Evolutionary conservation across 768 basidiomycete genomes (phyloP).

Genomic region (Mycena leptocephala): DNA sequence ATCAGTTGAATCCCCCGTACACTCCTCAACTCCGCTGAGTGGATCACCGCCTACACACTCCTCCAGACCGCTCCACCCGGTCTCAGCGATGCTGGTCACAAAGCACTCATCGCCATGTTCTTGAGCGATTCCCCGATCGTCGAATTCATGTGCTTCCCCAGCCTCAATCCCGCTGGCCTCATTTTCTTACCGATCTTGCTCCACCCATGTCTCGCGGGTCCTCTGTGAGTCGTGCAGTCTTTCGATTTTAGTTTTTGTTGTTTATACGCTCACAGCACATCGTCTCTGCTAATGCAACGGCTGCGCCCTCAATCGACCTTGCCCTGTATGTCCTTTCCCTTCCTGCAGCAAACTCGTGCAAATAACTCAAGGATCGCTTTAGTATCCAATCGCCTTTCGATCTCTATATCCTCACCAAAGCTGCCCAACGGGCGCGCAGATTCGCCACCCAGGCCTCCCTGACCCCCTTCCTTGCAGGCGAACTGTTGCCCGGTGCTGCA

Average conservation of each 20-base stretch:
- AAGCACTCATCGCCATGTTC: not conserved
- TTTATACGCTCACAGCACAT: not conserved
- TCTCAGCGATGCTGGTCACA: not conserved
- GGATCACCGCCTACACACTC: not conserved
- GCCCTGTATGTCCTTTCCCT: conserved; percentile 1
- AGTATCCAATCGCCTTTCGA: not conserved
- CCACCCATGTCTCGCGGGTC: conserved; percentile 6
- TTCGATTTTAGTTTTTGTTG: not conserved
- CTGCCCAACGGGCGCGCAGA: not conserved
- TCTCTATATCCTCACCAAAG: not conserved
- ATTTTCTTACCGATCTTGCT: not conserved
- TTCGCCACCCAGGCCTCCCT: not conserved
- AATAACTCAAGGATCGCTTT: not conserved
- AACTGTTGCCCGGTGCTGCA: not conserved
- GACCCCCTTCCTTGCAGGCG: not conserved
- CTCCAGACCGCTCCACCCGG: not conserved
- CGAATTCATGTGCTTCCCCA: conserved; percentile 11
- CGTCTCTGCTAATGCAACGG: not conserved
- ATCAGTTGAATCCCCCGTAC: not conserved
- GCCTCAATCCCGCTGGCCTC: not conserved
- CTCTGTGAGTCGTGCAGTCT: not conserved
- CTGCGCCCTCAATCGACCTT: not conserved
- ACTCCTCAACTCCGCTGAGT: not conserved
- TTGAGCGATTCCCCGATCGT: not conserved
- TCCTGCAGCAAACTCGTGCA: not conserved